Base-by-base conservation (phyloP, 2,329 filamentous ascomycete genomes). In the Nemania serpens region DNA sequence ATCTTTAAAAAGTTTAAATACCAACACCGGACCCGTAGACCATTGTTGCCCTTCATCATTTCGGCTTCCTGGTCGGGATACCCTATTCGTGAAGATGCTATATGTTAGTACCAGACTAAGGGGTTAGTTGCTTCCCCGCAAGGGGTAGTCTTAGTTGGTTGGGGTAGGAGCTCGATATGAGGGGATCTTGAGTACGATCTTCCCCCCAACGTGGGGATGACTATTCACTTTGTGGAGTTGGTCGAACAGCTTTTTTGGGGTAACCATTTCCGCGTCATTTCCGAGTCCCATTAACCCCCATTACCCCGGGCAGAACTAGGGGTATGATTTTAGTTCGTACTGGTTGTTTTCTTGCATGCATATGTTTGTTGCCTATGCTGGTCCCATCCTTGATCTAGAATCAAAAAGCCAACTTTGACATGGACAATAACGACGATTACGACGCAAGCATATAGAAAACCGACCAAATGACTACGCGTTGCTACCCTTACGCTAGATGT, bases 181-280 rank as follows among this genome's bases (percentile, higher is more conserved):
- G 52, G 60, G 53, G 48, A 62, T 45, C 20, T 12, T 10, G 25
- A 15, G 51, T 42, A 39, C 39, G 13, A 58, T 43, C 11, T 29
- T 29, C 4, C 9, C 55, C 51, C 55, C 18, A 55, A 47, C 50
- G 49, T 20, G 59, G 59, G 59, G 45, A 61, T 39, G n/a, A 6
- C 36, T 53, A 53, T 56, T 51, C 18, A 53, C 47, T 52, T 36
- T 43, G 43, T 34, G 59, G 54, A 49, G 59, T 39, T 52, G 52
- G 18, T 1, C 42, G 20, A 33, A 47, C 9, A 11, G 22, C 6
- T 41, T 42, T 3, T 7, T n/a, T 43, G 54, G 54, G 46, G 46
- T 57, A 57, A 51, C 36, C 33, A 49, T n/a, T 48, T 34, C 59
- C 54, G 59, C 25, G 25, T 29, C 25, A 29, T 29, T 29, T 29